Evolutionary conservation across 1,139 yeast species (phyloP).

Genomic region (Petasospora rhodanensis): DNA sequence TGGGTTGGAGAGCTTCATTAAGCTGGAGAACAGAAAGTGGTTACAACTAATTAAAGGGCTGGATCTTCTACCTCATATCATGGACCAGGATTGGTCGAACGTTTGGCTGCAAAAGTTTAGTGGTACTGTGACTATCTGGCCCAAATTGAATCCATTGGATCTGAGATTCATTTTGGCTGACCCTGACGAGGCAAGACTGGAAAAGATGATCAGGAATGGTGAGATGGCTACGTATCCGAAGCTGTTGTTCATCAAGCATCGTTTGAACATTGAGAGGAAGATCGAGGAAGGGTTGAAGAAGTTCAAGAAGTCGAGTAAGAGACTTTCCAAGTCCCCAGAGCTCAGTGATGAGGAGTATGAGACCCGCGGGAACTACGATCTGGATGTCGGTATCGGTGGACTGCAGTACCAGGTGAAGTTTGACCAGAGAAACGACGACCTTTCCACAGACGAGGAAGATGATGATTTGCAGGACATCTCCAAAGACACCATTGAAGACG

Average conservation of each 20-base stretch:
- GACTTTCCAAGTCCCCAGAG: not conserved
- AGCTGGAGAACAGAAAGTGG: slow-evolving; percentile 75
- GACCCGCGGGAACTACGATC: slow-evolving; percentile 2
- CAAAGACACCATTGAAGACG: no score
- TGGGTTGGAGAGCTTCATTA: slow-evolving; percentile 64
- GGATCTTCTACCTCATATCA: slow-evolving; percentile 61
- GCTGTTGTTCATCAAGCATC: slow-evolving; percentile 57
- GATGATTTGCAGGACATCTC: no score
- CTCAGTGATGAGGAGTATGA: slow-evolving; percentile 21
- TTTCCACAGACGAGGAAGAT: slow-evolving; percentile 11
- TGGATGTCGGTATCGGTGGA: slow-evolving; percentile 11
- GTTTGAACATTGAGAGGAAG: slow-evolving; percentile 59
- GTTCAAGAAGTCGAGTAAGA: slow-evolving; percentile 12
- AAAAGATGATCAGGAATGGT: slow-evolving; percentile 55
- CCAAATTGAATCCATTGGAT: slow-evolving; percentile 55
- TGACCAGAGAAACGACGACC: slow-evolving; percentile 16
- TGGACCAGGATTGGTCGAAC: slow-evolving; percentile 80
- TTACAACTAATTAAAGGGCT: slow-evolving; percentile 59
- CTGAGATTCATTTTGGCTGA: slow-evolving; percentile 64
- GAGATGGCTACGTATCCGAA: slow-evolving; percentile 66
- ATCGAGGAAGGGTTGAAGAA: slow-evolving; percentile 45
- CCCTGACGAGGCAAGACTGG: slow-evolving; percentile 57
- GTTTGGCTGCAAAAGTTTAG: slow-evolving; percentile 71
- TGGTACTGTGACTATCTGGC: slow-evolving; percentile 77
- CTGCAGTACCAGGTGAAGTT: slow-evolving; percentile 21